Percentiles rank a stretch among this genome's conserved stretches.
These are phyloP conservation scores for Aspergillus indologenus DNA, from an alignment of 495 filamentous ascomycete species.

Conservation along the genomic window DNA sequence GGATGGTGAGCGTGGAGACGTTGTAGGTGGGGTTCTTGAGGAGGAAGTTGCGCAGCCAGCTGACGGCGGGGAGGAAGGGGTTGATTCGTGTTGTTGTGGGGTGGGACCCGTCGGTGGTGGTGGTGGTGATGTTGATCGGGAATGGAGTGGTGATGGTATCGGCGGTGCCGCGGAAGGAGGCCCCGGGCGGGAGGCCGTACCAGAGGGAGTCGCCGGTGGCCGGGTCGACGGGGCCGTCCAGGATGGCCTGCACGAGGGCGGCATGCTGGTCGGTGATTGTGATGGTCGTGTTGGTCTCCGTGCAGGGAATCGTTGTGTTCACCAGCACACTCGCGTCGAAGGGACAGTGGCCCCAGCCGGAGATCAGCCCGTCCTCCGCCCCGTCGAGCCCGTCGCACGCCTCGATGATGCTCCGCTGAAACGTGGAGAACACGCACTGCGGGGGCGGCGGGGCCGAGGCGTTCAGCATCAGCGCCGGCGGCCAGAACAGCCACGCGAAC, in stretches of 20 bases:
- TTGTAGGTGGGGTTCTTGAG: slow-evolving; percentile 39
- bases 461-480: slow-evolving; percentile 24
- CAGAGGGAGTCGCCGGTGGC: neutral
- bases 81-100: neutral
- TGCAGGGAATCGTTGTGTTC: neutral
- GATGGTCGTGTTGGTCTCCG: neutral
- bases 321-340: neutral
- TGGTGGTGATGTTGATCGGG: neutral
- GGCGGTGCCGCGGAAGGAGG: slow-evolving; percentile 9
- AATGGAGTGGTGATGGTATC: neutral
- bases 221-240: neutral
- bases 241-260: slow-evolving; percentile 2
- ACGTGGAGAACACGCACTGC: neutral
- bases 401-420: neutral
- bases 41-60: slow-evolving; percentile 37
- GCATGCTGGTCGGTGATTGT: slow-evolving; percentile 8
- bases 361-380: neutral
- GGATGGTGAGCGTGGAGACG: slow-evolving; percentile 21
- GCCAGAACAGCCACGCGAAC: slow-evolving; percentile 13
- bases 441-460: slow-evolving; percentile 20
- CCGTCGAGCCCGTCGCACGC: neutral
- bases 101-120: no score
- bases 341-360: neutral
- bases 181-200: slow-evolving; percentile 4
- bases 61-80: slow-evolving; percentile 6